Evolutionary conservation across 2,329 filamentous ascomycete species (phyloP).

Genomic region (Diatrype stigma): DNA sequence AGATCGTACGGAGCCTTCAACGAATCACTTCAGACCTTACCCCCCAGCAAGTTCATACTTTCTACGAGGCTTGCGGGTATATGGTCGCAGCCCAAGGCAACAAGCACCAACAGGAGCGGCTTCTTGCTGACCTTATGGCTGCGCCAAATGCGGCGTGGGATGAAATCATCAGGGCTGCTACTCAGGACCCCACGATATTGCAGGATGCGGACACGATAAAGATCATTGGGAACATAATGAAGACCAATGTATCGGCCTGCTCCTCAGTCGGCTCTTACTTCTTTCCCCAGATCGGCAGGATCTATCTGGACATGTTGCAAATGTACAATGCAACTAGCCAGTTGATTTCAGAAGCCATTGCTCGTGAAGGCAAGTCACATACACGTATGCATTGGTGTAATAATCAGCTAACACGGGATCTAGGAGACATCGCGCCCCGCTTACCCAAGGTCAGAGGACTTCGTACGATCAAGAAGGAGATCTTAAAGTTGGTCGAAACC

Average conservation of each 20-base stretch:
- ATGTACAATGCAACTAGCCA: slow-evolving; percentile 98
- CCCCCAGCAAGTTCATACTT: slow-evolving; percentile 96
- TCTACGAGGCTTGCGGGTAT: slow-evolving; percentile 97
- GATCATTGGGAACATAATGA: slow-evolving; percentile 99
- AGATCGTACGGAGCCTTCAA: slow-evolving; percentile 92
- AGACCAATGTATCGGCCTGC: slow-evolving; percentile 98
- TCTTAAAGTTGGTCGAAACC: slow-evolving; percentile 94
- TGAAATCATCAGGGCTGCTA: slow-evolving; percentile 84
- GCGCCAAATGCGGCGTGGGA: slow-evolving; percentile 95
- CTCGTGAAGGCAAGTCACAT: slow-evolving; percentile 63
- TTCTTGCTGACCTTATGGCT: slow-evolving; percentile 88
- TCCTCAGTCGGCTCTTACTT: slow-evolving; percentile 96
- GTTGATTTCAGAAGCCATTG: slow-evolving; percentile 90
- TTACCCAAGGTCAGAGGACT: slow-evolving; percentile 94
- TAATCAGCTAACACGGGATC: slow-evolving; percentile 30
- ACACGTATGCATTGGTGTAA: background rate
- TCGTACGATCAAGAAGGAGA: slow-evolving; percentile 98
- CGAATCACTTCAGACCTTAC: slow-evolving; percentile 95
- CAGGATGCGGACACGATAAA: slow-evolving; percentile 96
- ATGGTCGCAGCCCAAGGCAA: slow-evolving; percentile 99
- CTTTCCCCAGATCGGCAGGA: slow-evolving; percentile 94
- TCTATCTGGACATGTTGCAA: slow-evolving; percentile 97
- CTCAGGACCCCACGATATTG: slow-evolving; percentile 76
- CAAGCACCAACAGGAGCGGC: slow-evolving; percentile 85
- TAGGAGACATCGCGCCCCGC: slow-evolving; percentile 89